Conservation (phyloP, 2,329 filamentous ascomycete genomes). For the Calonectria pseudoturangicola region DNA sequence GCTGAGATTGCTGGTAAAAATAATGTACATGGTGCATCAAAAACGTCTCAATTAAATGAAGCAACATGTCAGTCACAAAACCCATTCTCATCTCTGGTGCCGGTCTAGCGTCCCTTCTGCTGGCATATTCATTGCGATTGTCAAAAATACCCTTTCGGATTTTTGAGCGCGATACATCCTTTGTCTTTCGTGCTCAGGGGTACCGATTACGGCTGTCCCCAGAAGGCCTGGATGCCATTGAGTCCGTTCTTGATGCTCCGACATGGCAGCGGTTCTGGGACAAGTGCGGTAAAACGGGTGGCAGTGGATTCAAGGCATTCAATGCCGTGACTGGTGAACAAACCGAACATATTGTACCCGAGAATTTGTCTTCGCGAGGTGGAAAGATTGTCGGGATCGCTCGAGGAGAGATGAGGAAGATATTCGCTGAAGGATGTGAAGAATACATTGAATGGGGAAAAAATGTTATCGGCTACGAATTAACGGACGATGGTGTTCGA, state of each 20-base stretch:
- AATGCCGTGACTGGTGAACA: conserved; percentile 72
- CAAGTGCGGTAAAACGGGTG: conserved; percentile 75
- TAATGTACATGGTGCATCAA: background rate
- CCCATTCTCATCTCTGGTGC: conserved; percentile 66
- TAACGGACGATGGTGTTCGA: conserved; percentile 71
- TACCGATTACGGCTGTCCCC: conserved; percentile 76
- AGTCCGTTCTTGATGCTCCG: conserved; percentile 71
- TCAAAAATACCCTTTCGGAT: conserved; percentile 70
- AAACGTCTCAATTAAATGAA: background rate
- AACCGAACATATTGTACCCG: conserved; percentile 54
- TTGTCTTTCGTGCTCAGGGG: conserved; percentile 75
- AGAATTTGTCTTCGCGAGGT: conserved; percentile 69
- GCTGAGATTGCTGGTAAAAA: background rate
- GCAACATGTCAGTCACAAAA: conserved; percentile 51
- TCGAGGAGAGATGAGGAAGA: conserved; percentile 76
- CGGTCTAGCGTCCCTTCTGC: conserved; percentile 65
- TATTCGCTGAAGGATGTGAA: conserved; percentile 76
- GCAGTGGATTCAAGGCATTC: conserved; percentile 68
- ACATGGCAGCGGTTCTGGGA: conserved; percentile 75
- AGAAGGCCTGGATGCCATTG: conserved; percentile 76
- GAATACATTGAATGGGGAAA: conserved; percentile 72
- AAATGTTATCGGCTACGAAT: conserved; percentile 75
- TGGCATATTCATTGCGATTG: conserved; percentile 65
- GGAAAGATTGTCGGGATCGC: conserved; percentile 78
- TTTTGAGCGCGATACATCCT: conserved; percentile 72